Evolutionary conservation across 1,284 basidiomycete genomes (phyloP), one percentile per base, ranked within the genome.

Genomic region (Wolfiporia cocos): DNA sequence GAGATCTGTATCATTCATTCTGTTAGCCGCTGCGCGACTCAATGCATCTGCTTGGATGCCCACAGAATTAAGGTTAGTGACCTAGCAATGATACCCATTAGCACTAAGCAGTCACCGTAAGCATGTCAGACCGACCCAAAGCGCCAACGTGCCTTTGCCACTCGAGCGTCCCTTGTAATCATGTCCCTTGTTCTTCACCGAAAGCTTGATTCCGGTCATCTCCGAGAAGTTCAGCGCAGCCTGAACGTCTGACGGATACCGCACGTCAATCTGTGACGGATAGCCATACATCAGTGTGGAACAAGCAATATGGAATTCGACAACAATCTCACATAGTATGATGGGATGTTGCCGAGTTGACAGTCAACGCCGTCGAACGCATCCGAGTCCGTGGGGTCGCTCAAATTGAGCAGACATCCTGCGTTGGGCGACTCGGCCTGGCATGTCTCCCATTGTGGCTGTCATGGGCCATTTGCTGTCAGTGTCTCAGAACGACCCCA

Each of bases 111-210:
- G 28, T 5, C 14, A 18, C 33, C 23, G 11, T 18, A n/a, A 9
- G 21, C 11, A 7, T 23, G 32, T 28, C 11, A 19, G 22, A 48
- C 58, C 35, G 39, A 65, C 64, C 64, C 64, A 68, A n/a, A 68
- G 48, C 11, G 52, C 42, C 14, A 67, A 52, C 2, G 62, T 58
- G 30, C 54, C 51, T 15, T 49, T 48, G n/a, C 54, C 52, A 34
- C 58, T 62, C 0, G 62, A 64, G n/a, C 66, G 55, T 10, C 67
- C 66, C 46, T 64, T 64, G 49, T 65, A 68, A 46, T 68, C 65
- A 43, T 68, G 66, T 2, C 67, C 67, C 37, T 64, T 63, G 49
- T 66, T 68, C 49, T 70, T 69, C 26, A 70, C 64, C 2, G 62
- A 62, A 0, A 71, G 49, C 2, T 53, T 58, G 9, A 65, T 52